phyloP scores from a whole-genome alignment of 495 filamentous ascomycete species.

The Talaromyces ruber region DNA sequence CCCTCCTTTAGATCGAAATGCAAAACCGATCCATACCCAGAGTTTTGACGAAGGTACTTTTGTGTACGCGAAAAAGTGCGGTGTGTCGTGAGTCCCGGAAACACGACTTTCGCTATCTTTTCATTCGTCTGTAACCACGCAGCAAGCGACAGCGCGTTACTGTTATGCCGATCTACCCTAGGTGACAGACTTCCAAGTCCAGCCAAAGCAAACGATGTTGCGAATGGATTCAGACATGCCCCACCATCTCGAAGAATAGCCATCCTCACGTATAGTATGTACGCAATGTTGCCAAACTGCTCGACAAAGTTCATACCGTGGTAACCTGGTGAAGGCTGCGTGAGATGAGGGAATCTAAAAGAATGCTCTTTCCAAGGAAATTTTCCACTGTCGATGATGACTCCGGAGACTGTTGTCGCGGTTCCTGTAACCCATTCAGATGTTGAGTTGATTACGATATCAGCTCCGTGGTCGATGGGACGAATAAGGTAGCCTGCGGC shows the following conservation, averaged over 20 bases:
- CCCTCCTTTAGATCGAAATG: constrained; percentile 80
- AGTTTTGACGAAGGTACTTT: constrained; percentile 57
- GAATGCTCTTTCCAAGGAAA: constrained; percentile 92
- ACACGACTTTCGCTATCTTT: constrained; percentile 87
- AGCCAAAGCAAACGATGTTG: constrained; percentile 80
- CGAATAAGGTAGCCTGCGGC: constrained; percentile 89
- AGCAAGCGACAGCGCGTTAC: constrained; percentile 75
- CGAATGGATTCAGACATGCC: constrained; percentile 81
- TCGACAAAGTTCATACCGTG: constrained; percentile 97
- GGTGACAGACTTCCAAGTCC: constrained; percentile 87
- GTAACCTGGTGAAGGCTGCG: constrained; percentile 88
- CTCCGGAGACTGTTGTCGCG: constrained; percentile 87
- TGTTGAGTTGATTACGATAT: constrained; percentile 90
- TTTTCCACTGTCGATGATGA: constrained; percentile 85
- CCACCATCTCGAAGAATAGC: constrained; percentile 89
- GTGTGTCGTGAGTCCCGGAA: constrained; percentile 76
- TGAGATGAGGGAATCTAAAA: constrained; percentile 85
- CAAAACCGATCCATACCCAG: constrained; percentile 73
- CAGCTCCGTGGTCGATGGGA: constrained; percentile 90
- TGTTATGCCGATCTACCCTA: constrained; percentile 77
- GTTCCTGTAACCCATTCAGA: constrained; percentile 99
- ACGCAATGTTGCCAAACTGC: constrained; percentile 82
- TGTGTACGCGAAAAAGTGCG: constrained; percentile 61
- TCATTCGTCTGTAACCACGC: constrained; percentile 75
- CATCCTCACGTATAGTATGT: constrained; percentile 71